Percentiles rank a stretch among this genome's conserved stretches.
phyloP scores from a whole-genome alignment of 768 basidiomycete species.

The Nidularia sp. region DNA sequence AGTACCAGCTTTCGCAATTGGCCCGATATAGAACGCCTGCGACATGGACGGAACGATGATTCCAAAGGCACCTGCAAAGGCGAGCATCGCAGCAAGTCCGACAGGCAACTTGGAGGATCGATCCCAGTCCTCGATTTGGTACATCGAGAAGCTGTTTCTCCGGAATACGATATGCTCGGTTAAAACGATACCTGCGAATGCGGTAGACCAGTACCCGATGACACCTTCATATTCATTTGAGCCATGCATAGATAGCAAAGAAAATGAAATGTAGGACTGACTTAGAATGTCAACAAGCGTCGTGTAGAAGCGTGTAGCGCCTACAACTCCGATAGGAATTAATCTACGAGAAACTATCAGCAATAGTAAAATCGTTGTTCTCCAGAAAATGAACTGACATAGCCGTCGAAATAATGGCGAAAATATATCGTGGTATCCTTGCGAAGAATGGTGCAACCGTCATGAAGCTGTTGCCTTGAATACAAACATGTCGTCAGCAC shows the following conservation, averaged over 20 bases:
- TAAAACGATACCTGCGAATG: constrained; percentile 57
- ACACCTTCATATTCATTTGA: constrained; percentile 19
- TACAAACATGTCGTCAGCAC: background rate
- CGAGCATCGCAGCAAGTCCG: constrained; percentile 56
- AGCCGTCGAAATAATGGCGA: constrained; percentile 59
- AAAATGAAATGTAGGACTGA: constrained; percentile 19
- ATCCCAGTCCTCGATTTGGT: constrained; percentile 56
- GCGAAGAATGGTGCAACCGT: constrained; percentile 51
- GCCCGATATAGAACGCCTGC: constrained; percentile 69
- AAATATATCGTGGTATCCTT: constrained; percentile 64
- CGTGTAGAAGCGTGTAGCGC: constrained; percentile 59
- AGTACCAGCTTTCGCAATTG: constrained; percentile 51
- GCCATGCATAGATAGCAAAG: background rate
- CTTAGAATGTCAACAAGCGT: constrained; percentile 66
- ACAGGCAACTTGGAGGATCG: constrained; percentile 47
- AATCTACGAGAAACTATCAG: constrained; percentile 30
- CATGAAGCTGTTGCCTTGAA: constrained; percentile 55
- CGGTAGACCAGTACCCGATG: constrained; percentile 55
- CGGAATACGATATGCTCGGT: constrained; percentile 69
- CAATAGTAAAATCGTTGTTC: background rate
- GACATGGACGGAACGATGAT: constrained; percentile 65
- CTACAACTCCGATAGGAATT: constrained; percentile 68
- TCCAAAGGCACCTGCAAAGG: constrained; percentile 46
- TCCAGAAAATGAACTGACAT: constrained; percentile 39
- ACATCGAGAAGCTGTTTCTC: constrained; percentile 35